Percentiles rank a stretch among this genome's conserved stretches.
These are phyloP conservation scores for Saussurea involucrata DNA, from an alignment of 129 eudicot genomes.

Conservation along the genomic window DNA sequence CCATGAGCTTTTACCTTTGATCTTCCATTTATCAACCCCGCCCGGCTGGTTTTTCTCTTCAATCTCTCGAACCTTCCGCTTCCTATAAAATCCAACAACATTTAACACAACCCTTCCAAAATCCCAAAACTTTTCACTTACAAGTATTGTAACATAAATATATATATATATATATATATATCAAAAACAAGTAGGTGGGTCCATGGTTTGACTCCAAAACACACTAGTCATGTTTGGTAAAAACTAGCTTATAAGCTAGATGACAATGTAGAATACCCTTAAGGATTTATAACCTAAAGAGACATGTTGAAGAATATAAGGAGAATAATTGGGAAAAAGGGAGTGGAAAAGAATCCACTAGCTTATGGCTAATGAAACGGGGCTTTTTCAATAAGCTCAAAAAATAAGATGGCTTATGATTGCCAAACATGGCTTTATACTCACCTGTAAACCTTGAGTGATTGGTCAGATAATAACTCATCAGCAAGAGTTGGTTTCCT, in stretches of 20 bases:
- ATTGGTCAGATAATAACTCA: constrained; percentile 69
- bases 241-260: neutral
- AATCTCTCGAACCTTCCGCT: constrained; percentile 85
- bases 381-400: no score
- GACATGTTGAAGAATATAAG: neutral
- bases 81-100: constrained; percentile 43
- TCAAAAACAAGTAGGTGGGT: neutral
- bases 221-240: neutral
- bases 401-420: no score
- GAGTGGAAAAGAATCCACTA: neutral
- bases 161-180: neutral
- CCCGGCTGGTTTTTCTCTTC: constrained; percentile 61
- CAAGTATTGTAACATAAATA: no score
- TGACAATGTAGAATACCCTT: neutral
- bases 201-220: neutral
- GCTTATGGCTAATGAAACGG: neutral
- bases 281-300: no score
- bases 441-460: constrained; percentile 61
- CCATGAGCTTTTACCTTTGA: constrained; percentile 42
- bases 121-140: neutral
- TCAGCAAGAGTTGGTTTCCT: constrained; percentile 84
- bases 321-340: neutral
- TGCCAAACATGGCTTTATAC: neutral
- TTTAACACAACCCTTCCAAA: neutral
- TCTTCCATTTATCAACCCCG: constrained; percentile 86